Base-by-base conservation (phyloP, 163 green algal species). In the Volvox carteri region DNA sequence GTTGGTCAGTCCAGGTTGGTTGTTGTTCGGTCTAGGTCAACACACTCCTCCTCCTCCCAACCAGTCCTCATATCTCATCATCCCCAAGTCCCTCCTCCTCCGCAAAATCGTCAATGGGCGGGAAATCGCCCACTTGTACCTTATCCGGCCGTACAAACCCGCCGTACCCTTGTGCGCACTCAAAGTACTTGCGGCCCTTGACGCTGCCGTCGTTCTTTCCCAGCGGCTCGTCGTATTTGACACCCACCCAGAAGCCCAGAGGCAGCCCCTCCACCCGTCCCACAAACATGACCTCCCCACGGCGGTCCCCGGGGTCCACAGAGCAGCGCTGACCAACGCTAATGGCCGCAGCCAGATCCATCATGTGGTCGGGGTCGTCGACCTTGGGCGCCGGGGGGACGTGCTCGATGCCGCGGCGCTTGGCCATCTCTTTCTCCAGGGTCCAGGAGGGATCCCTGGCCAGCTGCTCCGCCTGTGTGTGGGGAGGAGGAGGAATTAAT, bases 141-240 rank as follows among this genome's bases (percentile, higher is more conserved):
- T 95, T 95, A 77, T 94, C 92, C 0, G 98, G 97, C 30, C 97
- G 93, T 85, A 98, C 92, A 87, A 99, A 97, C 12, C 91, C 93
- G 41, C 97, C 98, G 79, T 98, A 97, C 4, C 91, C 91, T 0
- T 39, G 41, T 9, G 76, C 33, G 28, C 74, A 87, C 41, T 90
- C 80, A 74, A 99, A 99, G 81, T 94, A 96, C 23, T 91, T 86
- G 41, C 90, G 86, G 6, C 96, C 96, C 84, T 96, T 95, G 5
- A 94, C 84, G 39, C 48, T 94, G 39, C 98, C 98, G 92, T 99
- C 96, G 80, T 99, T 98, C 90, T 98, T 99, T 7, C 98, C 98
- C 52, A 99, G 90, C 21, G 98, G 98, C 93, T 99, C 98, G 87
- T 99, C 98, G 78, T 98, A 99, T 78, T 96, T 67, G 44, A 99